phyloP scores from a whole-genome alignment of 139 green algal species.

The Micractinium sp. region DNA sequence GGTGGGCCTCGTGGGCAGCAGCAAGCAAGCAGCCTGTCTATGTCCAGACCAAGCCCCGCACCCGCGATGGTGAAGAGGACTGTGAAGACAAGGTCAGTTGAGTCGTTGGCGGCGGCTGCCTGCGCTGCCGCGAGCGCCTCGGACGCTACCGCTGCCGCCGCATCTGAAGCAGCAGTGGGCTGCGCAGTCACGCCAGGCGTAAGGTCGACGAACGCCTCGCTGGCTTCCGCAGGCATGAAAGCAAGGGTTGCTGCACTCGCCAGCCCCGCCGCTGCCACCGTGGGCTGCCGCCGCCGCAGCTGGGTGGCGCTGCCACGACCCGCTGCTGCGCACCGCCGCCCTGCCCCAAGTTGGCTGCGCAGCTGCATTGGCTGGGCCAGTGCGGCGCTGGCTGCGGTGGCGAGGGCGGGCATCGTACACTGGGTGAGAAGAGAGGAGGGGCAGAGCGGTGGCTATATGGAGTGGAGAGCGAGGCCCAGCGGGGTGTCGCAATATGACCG shows the following conservation, averaged over 20 bases:
- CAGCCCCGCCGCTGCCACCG: background rate
- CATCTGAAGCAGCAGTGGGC: background rate
- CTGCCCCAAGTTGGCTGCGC: background rate
- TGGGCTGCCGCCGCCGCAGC: background rate
- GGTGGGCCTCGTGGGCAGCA: no score
- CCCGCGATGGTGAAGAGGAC: constrained; percentile 38
- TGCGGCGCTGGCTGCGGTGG: background rate
- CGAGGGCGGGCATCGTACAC: background rate
- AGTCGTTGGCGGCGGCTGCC: background rate
- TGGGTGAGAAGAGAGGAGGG: no score
- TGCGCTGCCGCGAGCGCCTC: constrained; percentile 2
- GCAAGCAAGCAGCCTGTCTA: no score
- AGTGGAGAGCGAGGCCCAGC: no score
- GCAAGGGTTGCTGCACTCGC: background rate
- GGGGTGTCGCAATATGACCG: no score
- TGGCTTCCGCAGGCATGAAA: background rate
- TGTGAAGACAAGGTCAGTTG: constrained; percentile 38
- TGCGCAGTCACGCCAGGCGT: no score
- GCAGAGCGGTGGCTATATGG: no score
- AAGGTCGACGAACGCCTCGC: background rate
- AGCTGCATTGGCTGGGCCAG: background rate
- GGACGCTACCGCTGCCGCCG: background rate
- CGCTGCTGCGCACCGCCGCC: background rate
- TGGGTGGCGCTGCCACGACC: background rate
- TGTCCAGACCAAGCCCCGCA: background rate